Percentiles rank a stretch among this genome's conserved stretches.
phyloP scores from a whole-genome alignment of 148 eudicot genomes.

The Nepenthes gracilis region DNA sequence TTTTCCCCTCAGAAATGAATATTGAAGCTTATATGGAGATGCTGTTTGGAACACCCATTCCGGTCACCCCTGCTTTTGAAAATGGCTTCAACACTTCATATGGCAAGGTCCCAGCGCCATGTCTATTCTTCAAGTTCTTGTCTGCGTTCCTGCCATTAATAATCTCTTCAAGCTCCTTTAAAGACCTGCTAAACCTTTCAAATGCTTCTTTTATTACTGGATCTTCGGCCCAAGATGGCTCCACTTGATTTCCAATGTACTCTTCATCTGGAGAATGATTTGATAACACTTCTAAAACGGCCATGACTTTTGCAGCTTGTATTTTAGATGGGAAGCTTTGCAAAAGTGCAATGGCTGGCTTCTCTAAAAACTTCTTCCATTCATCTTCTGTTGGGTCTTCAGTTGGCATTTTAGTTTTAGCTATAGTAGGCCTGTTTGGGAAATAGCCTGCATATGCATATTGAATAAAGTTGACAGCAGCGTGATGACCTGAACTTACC shows the following conservation, averaged over 20 bases:
- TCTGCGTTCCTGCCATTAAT: conserved; percentile 27
- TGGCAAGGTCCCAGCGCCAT: conserved; percentile 31
- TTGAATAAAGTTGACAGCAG: conserved; percentile 21
- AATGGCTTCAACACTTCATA: conserved; percentile 31
- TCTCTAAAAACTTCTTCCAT: not conserved
- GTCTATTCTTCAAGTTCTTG: conserved; percentile 20
- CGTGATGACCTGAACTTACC: conserved; percentile 21
- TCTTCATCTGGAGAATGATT: conserved; percentile 36
- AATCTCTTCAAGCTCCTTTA: conserved; percentile 17
- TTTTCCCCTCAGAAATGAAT: not conserved
- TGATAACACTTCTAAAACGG: conserved; percentile 6
- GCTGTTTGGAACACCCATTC: conserved; percentile 38
- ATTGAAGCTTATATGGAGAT: conserved; percentile 2
- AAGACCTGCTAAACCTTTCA: conserved; percentile 12
- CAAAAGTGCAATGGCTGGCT: not conserved
- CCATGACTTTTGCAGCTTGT: conserved; percentile 1
- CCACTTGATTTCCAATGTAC: conserved; percentile 23
- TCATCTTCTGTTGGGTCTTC: conserved; percentile 6
- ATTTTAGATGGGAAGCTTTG: conserved; percentile 1
- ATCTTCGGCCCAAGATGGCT: conserved; percentile 21
- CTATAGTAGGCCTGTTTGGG: conserved; percentile 16
- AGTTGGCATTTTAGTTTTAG: conserved; percentile 7
- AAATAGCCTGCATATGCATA: conserved; percentile 17
- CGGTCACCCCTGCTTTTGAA: conserved; percentile 30
- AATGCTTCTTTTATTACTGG: conserved; percentile 17